phyloP scores from a whole-genome alignment of 768 basidiomycete species.

The Amanita rubescens region DNA sequence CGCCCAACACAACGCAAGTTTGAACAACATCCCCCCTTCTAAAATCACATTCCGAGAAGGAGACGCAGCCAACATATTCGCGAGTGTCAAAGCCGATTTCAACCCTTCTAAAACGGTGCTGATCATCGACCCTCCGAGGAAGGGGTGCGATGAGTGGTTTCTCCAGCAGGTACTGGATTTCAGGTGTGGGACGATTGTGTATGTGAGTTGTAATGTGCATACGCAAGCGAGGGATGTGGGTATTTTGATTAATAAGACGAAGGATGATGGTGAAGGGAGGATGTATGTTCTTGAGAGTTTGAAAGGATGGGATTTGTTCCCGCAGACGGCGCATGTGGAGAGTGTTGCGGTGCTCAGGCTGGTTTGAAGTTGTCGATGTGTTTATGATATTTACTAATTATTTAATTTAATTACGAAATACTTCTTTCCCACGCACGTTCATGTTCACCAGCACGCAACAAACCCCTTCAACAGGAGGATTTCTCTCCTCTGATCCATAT shows the following conservation, averaged over 20 bases:
- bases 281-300: constrained; percentile 77
- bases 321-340: constrained; percentile 94
- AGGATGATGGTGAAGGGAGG: constrained; percentile 27
- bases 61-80: constrained; percentile 84
- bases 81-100: constrained; percentile 49
- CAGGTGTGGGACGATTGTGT: constrained; percentile 63
- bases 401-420: too few relatives aligned
- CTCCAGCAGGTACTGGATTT: constrained; percentile 72
- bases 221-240: constrained; percentile 89
- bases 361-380: too few relatives aligned
- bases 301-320: constrained; percentile 90
- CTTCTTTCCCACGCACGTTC: too few relatives aligned
- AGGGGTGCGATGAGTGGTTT: constrained; percentile 82
- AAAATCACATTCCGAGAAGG: constrained; percentile 71
- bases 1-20: constrained; percentile 56
- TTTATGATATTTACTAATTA: too few relatives aligned
- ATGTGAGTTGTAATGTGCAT: constrained; percentile 94
- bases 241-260: constrained; percentile 46
- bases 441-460: too few relatives aligned
- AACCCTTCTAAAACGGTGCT: constrained; percentile 61
- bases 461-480: too few relatives aligned
- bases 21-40: constrained; percentile 50
- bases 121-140: constrained; percentile 87
- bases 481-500: too few relatives aligned
- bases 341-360: constrained; percentile 63